Evolutionary conservation across 176 grass and related monocot species (phyloP).

Genomic region (Tuctoria greenei): DNA sequence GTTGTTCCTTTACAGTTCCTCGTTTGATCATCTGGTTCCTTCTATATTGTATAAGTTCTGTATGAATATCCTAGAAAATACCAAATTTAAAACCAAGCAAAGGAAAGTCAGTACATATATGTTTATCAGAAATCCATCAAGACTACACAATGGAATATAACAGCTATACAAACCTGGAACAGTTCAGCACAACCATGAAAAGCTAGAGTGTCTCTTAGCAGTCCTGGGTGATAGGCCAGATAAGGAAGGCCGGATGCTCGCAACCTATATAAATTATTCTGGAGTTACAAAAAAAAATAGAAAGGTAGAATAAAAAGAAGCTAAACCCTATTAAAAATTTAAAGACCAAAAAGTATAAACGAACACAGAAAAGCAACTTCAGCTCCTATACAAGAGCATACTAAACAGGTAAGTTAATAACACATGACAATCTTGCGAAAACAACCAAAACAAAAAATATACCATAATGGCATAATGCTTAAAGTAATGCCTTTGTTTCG

Average conservation of each 20-base stretch:
- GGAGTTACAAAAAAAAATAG: slow-evolving; percentile 15
- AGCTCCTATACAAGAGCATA: slow-evolving; percentile 15
- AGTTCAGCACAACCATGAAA: slow-evolving; percentile 99
- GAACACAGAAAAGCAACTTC: neutral
- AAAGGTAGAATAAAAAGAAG: slow-evolving; percentile 8
- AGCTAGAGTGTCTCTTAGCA: slow-evolving; percentile 89
- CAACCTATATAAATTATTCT: slow-evolving; percentile 57
- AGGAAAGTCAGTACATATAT: slow-evolving; percentile 11
- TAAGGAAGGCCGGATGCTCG: slow-evolving; percentile 69
- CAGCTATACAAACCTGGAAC: slow-evolving; percentile 70
- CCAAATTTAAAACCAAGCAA: slow-evolving; percentile 44
- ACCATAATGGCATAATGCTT: slow-evolving; percentile 12
- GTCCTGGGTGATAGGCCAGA: slow-evolving; percentile 82
- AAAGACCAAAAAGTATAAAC: neutral
- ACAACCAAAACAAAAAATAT: slow-evolving; percentile 19
- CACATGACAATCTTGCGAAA: neutral
- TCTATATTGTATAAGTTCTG: slow-evolving; percentile 89
- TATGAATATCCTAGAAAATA: slow-evolving; percentile 82
- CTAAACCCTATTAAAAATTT: neutral
- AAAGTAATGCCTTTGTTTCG: slow-evolving; percentile 10
- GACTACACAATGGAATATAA: slow-evolving; percentile 7
- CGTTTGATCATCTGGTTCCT: slow-evolving; percentile 92
- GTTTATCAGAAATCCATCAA: neutral
- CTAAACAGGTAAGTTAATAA: slow-evolving; percentile 7
- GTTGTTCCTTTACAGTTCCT: slow-evolving; percentile 69